Base-by-base conservation (phyloP, 805 yeast species). In the Metschnikowia cubensis region DNA sequence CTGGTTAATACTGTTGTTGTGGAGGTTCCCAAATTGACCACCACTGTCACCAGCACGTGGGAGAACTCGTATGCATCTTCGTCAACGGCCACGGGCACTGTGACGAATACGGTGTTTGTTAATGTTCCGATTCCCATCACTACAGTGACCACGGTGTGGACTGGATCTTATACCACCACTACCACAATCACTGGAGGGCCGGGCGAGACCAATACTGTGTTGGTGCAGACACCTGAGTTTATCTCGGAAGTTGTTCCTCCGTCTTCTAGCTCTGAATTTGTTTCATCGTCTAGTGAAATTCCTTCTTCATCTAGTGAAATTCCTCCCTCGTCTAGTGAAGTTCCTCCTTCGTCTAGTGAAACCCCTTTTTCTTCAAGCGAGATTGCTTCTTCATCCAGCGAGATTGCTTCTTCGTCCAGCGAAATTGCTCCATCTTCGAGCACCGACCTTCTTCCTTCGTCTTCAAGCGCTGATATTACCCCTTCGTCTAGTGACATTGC, bases 1-100 rank as follows among this genome's bases (percentile, higher is more conserved):
- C 29, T 7, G 29, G 29, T 25, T 31, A 25, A 39, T 6, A n/a
- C 15, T 6, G 40, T 50, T 8, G 40, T 53, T n/a, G 52, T 60
- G 17, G 57, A 59, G 31, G 60, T 52, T 10, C 55, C 61, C 10
- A 49, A 54, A 7, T 51, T 57, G 15, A 50, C 54, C n/a, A 51
- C 46, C 8, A 46, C 45, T 0, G 13, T 38, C 6, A 49, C 53
- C 6, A 17, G 15, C 4, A 8, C 15, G 11, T 50, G 50, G 53
- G 50, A 44, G 11, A 11, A 21, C 11, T 37, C 14, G n/a, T 35
- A 41, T 5, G 21, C 39, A 3, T n/a, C 42, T n/a, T 22, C 37
- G 7, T 33, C 35, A 17, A 48, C 50, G 3, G 41, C 44, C 43
- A 37, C 47, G 20, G 56, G 52, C 41, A 21, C 50, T 41, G 43